Evolutionary conservation across 2,329 filamentous ascomycete genomes (phyloP).

Genomic region (Grosmannia penicillata): DNA sequence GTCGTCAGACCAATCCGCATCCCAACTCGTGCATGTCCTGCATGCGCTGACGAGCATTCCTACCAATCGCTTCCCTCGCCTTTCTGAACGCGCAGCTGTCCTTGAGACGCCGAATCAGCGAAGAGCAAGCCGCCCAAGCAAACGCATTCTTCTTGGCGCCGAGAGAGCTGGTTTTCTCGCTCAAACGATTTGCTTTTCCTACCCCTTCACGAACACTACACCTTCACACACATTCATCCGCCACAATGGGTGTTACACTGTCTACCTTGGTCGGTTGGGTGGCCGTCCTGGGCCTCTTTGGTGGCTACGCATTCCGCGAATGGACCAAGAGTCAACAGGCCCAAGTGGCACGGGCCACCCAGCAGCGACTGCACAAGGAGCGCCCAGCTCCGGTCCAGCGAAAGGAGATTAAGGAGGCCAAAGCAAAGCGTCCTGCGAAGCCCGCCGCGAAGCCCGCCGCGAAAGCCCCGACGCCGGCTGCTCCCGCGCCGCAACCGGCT

Average conservation of each 20-base stretch:
- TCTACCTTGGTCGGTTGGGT: constrained; percentile 20
- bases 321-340: constrained; percentile 12
- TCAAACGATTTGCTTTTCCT: too few relatives aligned
- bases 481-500: constrained; percentile 10
- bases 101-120: too few relatives aligned
- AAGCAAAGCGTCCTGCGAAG: constrained; percentile 22
- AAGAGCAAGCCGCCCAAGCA: too few relatives aligned
- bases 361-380: constrained; percentile 15
- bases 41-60: too few relatives aligned
- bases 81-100: too few relatives aligned
- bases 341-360: constrained; percentile 9
- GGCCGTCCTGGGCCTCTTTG: constrained; percentile 14
- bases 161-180: background rate
- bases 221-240: background rate
- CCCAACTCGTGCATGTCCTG: too few relatives aligned
- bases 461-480: constrained; percentile 16
- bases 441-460: constrained; percentile 16
- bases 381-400: constrained; percentile 19
- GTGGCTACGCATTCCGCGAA: constrained; percentile 12
- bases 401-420: constrained; percentile 19
- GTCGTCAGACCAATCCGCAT: too few relatives aligned
- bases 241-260: constrained; percentile 19
- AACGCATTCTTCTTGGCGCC: background rate
- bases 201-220: background rate
- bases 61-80: too few relatives aligned